Evolutionary conservation across 805 yeast genomes (phyloP).

Genomic region (Zygoascus tannicola): DNA sequence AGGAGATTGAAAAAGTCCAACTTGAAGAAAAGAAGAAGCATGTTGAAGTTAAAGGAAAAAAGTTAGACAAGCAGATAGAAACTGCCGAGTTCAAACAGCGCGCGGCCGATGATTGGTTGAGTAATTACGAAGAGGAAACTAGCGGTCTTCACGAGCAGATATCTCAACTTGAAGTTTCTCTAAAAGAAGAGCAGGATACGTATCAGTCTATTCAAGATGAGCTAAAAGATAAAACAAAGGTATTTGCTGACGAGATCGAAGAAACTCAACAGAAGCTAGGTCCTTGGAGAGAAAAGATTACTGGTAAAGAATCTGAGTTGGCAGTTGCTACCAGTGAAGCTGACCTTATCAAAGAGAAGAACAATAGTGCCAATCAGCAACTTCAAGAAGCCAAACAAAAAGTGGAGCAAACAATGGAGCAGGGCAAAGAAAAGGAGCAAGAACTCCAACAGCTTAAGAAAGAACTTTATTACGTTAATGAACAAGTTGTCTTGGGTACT

Average conservation of each 20-base stretch:
- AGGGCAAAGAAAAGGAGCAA: slow-evolving; percentile 42
- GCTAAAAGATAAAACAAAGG: slow-evolving; percentile 66
- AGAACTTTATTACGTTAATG: slow-evolving; percentile 40
- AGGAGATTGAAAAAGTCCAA: slow-evolving; percentile 54
- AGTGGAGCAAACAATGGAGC: slow-evolving; percentile 37
- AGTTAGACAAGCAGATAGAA: slow-evolving; percentile 46
- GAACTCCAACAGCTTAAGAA: slow-evolving; percentile 37
- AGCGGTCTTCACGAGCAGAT: slow-evolving; percentile 38
- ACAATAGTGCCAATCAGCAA: slow-evolving; percentile 36
- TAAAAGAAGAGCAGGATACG: slow-evolving; percentile 44
- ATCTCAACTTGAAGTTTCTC: slow-evolving; percentile 34
- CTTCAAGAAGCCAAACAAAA: slow-evolving; percentile 36
- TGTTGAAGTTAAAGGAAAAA: slow-evolving; percentile 46
- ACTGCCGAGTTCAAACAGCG: slow-evolving; percentile 38
- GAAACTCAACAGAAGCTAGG: slow-evolving; percentile 54
- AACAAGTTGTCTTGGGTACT: slow-evolving; percentile 52
- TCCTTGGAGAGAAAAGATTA: slow-evolving; percentile 72
- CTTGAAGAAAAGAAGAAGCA: slow-evolving; percentile 71
- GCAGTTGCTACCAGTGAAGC: slow-evolving; percentile 57
- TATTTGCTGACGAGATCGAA: slow-evolving; percentile 56
- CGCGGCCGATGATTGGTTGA: slow-evolving; percentile 39
- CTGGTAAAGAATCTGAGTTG: slow-evolving; percentile 52
- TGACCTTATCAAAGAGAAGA: slow-evolving; percentile 45
- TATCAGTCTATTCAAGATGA: slow-evolving; percentile 56
- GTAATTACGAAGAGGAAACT: slow-evolving; percentile 38